These are phyloP conservation scores for Claviceps pazoutovae DNA, from an alignment of 2,329 filamentous ascomycete genomes.

Conservation along the genomic window DNA sequence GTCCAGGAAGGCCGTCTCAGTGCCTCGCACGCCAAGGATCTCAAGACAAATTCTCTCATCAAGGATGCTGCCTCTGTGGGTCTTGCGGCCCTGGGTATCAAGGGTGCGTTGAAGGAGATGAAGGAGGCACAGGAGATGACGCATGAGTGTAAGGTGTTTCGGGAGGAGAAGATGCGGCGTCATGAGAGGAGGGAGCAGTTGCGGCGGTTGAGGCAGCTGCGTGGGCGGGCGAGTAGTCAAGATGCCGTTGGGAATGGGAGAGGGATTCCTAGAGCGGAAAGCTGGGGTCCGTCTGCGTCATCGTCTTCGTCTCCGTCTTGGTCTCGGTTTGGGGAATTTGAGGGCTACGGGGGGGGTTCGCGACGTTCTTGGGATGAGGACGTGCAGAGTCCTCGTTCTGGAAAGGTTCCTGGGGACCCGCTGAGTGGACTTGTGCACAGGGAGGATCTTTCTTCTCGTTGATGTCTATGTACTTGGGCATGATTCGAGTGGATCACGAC, in stretches of 20 bases:
- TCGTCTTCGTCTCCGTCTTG: too few species aligned
- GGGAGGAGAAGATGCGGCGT: conserved; percentile 33
- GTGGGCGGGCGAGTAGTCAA: conserved; percentile 10
- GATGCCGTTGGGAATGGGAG: conserved; percentile 12
- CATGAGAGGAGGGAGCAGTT: conserved; percentile 33
- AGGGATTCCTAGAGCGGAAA: too few species aligned
- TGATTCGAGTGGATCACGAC: too few species aligned
- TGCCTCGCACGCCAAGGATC: conserved; percentile 36
- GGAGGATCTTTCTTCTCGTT: too few species aligned
- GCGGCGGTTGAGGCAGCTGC: conserved; percentile 7
- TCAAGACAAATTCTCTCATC: conserved; percentile 41
- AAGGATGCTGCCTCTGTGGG: conserved; percentile 46
- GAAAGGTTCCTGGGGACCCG: too few species aligned
- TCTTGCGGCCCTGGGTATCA: conserved; percentile 43
- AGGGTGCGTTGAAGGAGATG: conserved; percentile 40
- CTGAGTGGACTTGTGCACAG: too few species aligned
- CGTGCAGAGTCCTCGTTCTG: too few species aligned
- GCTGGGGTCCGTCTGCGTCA: too few species aligned
- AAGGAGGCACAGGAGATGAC: conserved; percentile 39
- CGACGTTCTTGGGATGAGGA: too few species aligned
- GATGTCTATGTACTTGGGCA: too few species aligned
- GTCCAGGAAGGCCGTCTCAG: conserved; percentile 40
- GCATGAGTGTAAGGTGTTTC: conserved; percentile 35
- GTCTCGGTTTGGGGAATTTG: too few species aligned
- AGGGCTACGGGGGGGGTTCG: too few species aligned